Evolutionary conservation across 148 eudicot species (phyloP), one percentile per base, ranked within the genome.

Genomic region (Nyssa sinensis): DNA sequence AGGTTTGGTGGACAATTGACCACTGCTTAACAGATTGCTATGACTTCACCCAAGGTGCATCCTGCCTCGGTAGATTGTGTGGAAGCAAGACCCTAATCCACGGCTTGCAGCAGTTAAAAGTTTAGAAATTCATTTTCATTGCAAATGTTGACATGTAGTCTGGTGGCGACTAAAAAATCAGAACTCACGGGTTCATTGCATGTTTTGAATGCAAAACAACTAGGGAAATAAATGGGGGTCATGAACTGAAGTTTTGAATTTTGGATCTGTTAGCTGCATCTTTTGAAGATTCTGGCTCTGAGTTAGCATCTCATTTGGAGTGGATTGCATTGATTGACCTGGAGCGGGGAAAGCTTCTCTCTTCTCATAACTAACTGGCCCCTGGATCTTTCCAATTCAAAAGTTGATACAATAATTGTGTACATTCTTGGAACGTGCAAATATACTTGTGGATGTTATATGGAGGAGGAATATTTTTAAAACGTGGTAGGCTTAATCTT

Each of bases 401-500:
- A 35, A 35, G 60, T 59, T 14, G 64, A 33, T 71, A 59, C 51
- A 71, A 34, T 23, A 33, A 34, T 23, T 24, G 13, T 12, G 34
- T 60, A 60, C 66, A 61, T 25, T 58, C 24, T 58, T 34, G 55
- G 34, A 21, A n/a, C n/a, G n/a, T n/a, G n/a, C n/a, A n/a, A n/a
- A n/a, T n/a, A 72, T 55, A 21, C 58, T 55, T 17, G 59, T 14
- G 47, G 41, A 70, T 7, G 63, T 72, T 61, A 13, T 60, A 27
- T 10, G 35, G 66, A 39, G 25, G 57, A 39, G 34, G 55, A 66
- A 33, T 59, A 39, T n/a, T n/a, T 28, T 62, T 29, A n/a, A n/a
- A n/a, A n/a, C n/a, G n/a, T n/a, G n/a, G n/a, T n/a, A n/a, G n/a
- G 59, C 29, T 62, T 62, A 19, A 62, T 72, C 44, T 72, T 62